Evolutionary conservation across 139 green algal genomes (phyloP), one percentile per base, ranked within the genome.

Genomic region (Chlorella sp.): DNA sequence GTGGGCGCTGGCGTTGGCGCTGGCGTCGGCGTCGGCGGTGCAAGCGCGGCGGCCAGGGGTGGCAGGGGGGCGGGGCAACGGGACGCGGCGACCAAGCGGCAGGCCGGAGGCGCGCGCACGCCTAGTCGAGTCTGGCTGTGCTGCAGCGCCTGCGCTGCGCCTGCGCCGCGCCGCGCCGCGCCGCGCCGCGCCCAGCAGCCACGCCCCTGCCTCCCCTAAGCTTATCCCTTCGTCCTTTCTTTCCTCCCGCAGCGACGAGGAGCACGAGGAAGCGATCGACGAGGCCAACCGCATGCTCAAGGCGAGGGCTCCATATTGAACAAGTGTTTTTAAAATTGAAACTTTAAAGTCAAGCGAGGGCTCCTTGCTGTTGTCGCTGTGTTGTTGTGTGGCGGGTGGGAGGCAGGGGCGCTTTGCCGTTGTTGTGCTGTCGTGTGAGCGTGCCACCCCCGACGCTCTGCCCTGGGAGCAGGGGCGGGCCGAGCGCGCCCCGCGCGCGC

Each of bases 211-310:
- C 23, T 27, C 35, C 23, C 55, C 14, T 61, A 12, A 35, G 14
- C 33, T 8, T 29, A 19, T 48, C 35, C 17, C 38, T 8, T 17
- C 61, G 15, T 11, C 12, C 36, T 36, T 48, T 21, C 36, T 42
- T 2, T 25, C 65, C 14, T n/a, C n/a, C 43, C 60, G 51, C 68
- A 75, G 68, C 61, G 53, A 74, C 42, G 40, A 43, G 51, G 43
- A 40, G 25, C 73, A 79, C 62, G 53, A 45, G 12, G 23, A 48
- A 8, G 43, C 25, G 29, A 41, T 79, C 6, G 31, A 29, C 5
- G 56, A 79, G 65, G 61, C 42, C 4, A 29, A n/a, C 19, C 64
- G 73, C 64, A 79, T 79, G 73, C 9, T n/a, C n/a, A n/a, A n/a
- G n/a, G n/a, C n/a, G n/a, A n/a, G n/a, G n/a, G n/a, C n/a, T n/a